phyloP scores from a whole-genome alignment of 345 rosid genomes.

The Fremontodendron californicum region DNA sequence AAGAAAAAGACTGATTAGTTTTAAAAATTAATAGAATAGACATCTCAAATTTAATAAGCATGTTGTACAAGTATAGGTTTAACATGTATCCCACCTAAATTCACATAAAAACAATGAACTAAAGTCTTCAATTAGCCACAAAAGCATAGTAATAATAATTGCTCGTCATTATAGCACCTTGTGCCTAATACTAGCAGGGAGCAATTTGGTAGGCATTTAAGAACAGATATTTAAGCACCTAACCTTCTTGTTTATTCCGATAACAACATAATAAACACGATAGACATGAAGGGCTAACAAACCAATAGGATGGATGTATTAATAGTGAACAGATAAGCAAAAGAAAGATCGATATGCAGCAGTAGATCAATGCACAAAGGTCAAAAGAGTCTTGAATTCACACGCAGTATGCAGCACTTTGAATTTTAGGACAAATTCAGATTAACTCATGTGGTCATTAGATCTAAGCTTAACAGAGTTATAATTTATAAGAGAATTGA shows the following conservation, averaged over 20 bases:
- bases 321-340: neutral
- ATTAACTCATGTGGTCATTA: neutral
- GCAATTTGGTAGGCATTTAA: neutral
- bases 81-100: neutral
- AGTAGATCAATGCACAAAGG: neutral
- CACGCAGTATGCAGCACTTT: neutral
- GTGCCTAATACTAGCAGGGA: neutral
- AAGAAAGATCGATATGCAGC: neutral
- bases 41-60: neutral
- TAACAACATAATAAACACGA: neutral
- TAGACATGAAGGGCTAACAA: neutral
- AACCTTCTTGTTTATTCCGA: neutral
- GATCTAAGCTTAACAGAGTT: neutral
- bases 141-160: neutral
- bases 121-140: neutral
- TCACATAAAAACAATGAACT: neutral
- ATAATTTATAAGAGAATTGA: neutral
- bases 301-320: neutral
- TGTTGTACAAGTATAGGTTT: neutral
- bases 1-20: neutral
- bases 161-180: neutral
- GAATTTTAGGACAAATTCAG: neutral
- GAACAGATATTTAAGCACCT: neutral
- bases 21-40: neutral
- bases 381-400: neutral